A percentile compares a stretch with the other conserved stretches of the same genome.
Conservation (phyloP, 2,329 filamentous ascomycete species). For the Botryotinia globosa region DNA sequence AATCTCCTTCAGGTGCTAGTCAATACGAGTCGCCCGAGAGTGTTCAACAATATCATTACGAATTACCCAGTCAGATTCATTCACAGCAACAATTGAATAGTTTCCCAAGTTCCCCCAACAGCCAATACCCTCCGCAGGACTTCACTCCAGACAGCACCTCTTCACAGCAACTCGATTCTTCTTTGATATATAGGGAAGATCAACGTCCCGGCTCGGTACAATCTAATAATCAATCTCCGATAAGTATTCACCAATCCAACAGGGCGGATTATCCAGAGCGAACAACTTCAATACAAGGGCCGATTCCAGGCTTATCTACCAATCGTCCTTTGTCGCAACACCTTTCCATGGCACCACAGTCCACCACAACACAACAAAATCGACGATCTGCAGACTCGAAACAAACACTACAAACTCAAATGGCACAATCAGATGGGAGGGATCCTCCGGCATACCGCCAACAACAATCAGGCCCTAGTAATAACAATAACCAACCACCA, state of each 20-base stretch:
- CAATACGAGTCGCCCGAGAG: constrained; percentile 24
- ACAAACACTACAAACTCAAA: constrained; percentile 28
- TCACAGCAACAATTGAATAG: constrained; percentile 31
- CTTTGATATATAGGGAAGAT: constrained; percentile 39
- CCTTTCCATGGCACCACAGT: constrained; percentile 33
- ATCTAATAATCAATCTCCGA: constrained; percentile 35
- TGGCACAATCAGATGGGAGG: constrained; percentile 32
- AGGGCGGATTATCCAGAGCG: constrained; percentile 33
- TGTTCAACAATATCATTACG: constrained; percentile 33
- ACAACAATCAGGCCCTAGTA: constrained; percentile 29
- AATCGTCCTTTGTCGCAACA: constrained; percentile 32
- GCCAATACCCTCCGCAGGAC: constrained; percentile 44
- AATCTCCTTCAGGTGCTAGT: constrained; percentile 8
- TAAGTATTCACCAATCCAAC: constrained; percentile 23
- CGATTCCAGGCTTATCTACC: constrained; percentile 15
- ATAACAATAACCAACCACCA: constrained; percentile 30
- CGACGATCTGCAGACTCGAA: constrained; percentile 37
- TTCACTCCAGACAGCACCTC: constrained; percentile 52
- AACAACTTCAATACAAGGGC: constrained; percentile 31
- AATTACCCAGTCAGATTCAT: constrained; percentile 32
- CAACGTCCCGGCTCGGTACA: constrained; percentile 36
- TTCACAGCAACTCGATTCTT: constrained; percentile 61
- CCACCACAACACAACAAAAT: constrained; percentile 29
- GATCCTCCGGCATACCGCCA: constrained; percentile 35
- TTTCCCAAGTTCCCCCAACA: constrained; percentile 36